Conservation (phyloP, 495 filamentous ascomycete species). For the Schizothecium vesticola region DNA sequence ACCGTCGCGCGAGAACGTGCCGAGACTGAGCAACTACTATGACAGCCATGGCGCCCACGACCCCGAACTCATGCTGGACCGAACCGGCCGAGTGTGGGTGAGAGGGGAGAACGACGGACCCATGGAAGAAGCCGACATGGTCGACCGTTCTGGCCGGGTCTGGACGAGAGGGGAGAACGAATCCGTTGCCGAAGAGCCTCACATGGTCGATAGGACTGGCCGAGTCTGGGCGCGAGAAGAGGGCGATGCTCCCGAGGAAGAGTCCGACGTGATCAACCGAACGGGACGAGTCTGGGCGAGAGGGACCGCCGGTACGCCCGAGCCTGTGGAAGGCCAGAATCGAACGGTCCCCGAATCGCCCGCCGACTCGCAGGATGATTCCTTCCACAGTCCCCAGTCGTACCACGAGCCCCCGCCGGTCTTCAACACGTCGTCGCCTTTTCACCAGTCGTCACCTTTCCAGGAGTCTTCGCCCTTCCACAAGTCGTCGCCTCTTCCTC, state of each 20-base stretch:
- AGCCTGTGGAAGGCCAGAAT: background rate
- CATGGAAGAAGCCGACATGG: background rate
- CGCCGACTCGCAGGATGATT: constrained; percentile 28
- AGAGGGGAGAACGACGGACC: background rate
- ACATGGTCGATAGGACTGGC: background rate
- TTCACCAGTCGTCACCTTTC: constrained; percentile 46
- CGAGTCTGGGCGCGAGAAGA: background rate
- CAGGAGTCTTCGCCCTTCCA: constrained; percentile 57
- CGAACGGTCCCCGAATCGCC: constrained; percentile 20
- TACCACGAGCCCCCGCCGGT: constrained; percentile 46
- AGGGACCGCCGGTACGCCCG: background rate
- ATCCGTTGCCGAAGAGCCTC: background rate
- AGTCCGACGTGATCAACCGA: background rate
- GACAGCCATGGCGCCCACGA: background rate
- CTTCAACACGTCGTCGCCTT: constrained; percentile 51
- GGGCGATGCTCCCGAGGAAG: background rate
- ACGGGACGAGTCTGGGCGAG: background rate
- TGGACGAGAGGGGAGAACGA: background rate
- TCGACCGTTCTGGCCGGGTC: background rate
- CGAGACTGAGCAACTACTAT: background rate
- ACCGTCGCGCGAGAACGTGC: background rate
- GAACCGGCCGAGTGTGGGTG: background rate
- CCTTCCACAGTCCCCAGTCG: constrained; percentile 55
- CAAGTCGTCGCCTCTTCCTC: constrained; percentile 41
- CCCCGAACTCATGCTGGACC: background rate